Base-by-base conservation (phyloP, 495 filamentous ascomycete genomes). In the Penicillium subrubescens region DNA sequence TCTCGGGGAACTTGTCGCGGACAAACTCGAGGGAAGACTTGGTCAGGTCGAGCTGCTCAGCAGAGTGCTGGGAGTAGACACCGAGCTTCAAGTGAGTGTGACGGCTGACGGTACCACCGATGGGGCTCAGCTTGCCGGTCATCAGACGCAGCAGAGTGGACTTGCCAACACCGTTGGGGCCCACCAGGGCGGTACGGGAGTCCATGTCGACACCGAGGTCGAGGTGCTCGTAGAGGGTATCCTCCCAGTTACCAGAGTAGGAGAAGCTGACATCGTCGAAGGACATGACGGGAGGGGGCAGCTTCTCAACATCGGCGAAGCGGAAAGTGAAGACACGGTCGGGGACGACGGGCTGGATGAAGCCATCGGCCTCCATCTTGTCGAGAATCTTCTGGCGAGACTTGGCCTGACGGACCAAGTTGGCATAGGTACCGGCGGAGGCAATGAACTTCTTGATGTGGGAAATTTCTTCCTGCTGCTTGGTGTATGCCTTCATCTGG, bases 361-460 rank as follows among this genome's bases (percentile, higher is more conserved):
- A 93, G 67, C 95, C 95, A 70, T 99, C 95, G 60, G 95, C 96
- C 83, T 98, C 95, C 95, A 99, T 99, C 86, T 99, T 99, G 86
- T 99, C 95, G 62, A 99, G 87, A 77, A 99, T 98, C 92, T 99
- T 99, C 80, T 99, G 95, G 54, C 95, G 89, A 34, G 95, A 98
- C 84, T 99, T 99, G 78, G 95, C 95, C 83, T 99, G 95, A 73
- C 93, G 84, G 71, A 99, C 95, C 80, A 99, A 87, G 84, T 99
- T 99, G 85, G 95, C 95, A 75, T 99, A 99, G 63, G 95, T 99
- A 93, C 95, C 95, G 58, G 96, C 95, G 55, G 94, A 97, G 68
- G 95, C 95, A 76, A 99, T 99, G 86, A 99, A 99, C 82, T 97
- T 97, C 87, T 99, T 99, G 87, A 99, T 99, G 83, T 99, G 95